phyloP scores from a whole-genome alignment of 805 yeast genomes.

The Kluyveromyces wickerhamii region DNA sequence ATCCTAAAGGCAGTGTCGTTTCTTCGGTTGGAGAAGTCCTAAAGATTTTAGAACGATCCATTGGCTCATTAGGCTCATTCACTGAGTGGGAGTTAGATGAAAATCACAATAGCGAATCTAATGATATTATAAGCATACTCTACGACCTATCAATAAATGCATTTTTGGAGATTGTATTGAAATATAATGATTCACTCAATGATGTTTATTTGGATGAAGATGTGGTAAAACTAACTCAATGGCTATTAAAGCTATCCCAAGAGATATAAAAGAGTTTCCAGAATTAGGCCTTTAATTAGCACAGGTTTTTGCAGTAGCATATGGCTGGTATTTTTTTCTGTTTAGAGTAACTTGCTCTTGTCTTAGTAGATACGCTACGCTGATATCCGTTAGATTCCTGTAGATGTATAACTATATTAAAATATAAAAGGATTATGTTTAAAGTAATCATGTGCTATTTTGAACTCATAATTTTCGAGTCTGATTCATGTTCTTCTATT shows the following conservation, averaged over 20 bases:
- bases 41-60: slow-evolving; percentile 51
- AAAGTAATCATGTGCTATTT: no score
- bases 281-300: no score
- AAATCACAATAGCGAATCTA: slow-evolving; percentile 18
- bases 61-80: slow-evolving; percentile 45
- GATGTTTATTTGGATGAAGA: slow-evolving; percentile 56
- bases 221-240: slow-evolving; percentile 60
- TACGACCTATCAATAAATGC: slow-evolving; percentile 60
- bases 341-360: no score
- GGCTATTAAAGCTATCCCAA: slow-evolving; percentile 51
- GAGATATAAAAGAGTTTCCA: slow-evolving; percentile 1
- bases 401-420: no score
- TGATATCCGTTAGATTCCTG: no score
- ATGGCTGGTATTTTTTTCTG: no score
- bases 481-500: background rate
- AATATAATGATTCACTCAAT: slow-evolving; percentile 54
- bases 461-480: no score
- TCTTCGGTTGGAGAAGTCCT: slow-evolving; percentile 52
- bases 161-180: slow-evolving; percentile 55
- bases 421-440: no score
- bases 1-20: slow-evolving; percentile 45
- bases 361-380: no score
- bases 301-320: no score
- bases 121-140: slow-evolving; percentile 43
- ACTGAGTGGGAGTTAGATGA: slow-evolving; percentile 28